Evolutionary conservation across 345 rosid species (phyloP).

Genomic region (Rhizophora mangle): DNA sequence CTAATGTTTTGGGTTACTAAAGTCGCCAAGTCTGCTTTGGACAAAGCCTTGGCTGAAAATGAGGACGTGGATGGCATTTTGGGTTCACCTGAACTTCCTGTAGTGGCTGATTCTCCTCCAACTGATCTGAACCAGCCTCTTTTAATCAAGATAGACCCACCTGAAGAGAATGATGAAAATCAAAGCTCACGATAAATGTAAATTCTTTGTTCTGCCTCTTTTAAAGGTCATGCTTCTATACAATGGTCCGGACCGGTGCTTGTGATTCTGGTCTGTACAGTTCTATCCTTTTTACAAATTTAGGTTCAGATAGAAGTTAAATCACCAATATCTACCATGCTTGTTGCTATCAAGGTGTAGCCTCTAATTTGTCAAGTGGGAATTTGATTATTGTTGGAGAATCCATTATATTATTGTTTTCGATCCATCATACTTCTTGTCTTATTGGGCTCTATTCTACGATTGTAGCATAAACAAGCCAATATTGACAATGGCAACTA

Average conservation of each 20-base stretch:
- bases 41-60: constrained; percentile 89
- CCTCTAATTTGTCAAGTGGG: not conserved
- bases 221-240: constrained; percentile 4
- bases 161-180: constrained; percentile 41
- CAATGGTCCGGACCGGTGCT: constrained; percentile 12
- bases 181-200: constrained; percentile 31
- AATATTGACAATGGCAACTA: too few relatives aligned
- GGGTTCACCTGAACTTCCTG: constrained; percentile 43
- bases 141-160: constrained; percentile 66
- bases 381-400: not conserved
- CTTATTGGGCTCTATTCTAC: too few relatives aligned
- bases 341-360: not conserved
- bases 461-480: too few relatives aligned
- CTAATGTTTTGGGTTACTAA: constrained; percentile 72
- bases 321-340: constrained; percentile 8
- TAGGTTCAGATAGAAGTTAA: constrained; percentile 20
- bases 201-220: constrained; percentile 28
- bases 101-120: constrained; percentile 36
- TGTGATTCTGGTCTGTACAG: constrained; percentile 33
- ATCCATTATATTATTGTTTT: not conserved
- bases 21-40: constrained; percentile 80
- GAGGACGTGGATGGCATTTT: constrained; percentile 47
- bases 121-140: constrained; percentile 62
- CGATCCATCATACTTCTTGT: too few relatives aligned
- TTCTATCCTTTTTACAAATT: constrained; percentile 3